Base-by-base conservation (phyloP, 768 basidiomycete species). In the Wakefieldia striispora region DNA sequence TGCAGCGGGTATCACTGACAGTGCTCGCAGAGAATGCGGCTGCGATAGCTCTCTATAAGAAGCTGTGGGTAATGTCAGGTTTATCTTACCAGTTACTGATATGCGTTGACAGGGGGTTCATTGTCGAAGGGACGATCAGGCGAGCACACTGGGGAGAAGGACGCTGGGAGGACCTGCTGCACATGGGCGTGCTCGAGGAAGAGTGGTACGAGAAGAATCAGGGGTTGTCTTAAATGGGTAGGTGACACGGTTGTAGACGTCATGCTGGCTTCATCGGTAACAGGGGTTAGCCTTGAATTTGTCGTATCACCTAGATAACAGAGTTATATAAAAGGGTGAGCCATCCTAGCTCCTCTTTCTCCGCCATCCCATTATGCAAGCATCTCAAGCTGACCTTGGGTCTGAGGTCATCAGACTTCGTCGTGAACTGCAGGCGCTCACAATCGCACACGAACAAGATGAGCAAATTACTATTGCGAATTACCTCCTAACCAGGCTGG, bases 401-500 rank as follows among this genome's bases (percentile, higher is more conserved):
- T 69, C 72, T 16, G 74, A 81, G 59, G 64, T 80, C 31, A 60
- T 65, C 57, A 75, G 71, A 56, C 76, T 80, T 49, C 73, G 69
- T 33, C 68, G 76, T 46, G 72, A 80, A 58, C 54, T 82, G 6
- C 66, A 76, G 29, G 62, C 71, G 14, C 59, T 80, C 48, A 63
- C 76, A 49, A 58, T 56, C 33, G 50, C 51, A 19, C 17, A 9
- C 26, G 49, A 55, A 23, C 69, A 73, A 37, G 71, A 72, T 12
- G 65, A 77, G 17, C 69, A 72, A 14, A 77, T 84, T 46, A 71
- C 72, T 34, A 60, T 88, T 37, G 78, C 80, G 4, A 65, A 79
- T 31, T 88, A 88, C 55, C 73, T 88, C 40, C 72, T 88, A 24
- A 65, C 79, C 19, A 73, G 86, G 45, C 70, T 88, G 34, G 77